Evolutionary conservation across 2,329 filamentous ascomycete species (phyloP).

Genomic region (Ceratocystis lukuohia): DNA sequence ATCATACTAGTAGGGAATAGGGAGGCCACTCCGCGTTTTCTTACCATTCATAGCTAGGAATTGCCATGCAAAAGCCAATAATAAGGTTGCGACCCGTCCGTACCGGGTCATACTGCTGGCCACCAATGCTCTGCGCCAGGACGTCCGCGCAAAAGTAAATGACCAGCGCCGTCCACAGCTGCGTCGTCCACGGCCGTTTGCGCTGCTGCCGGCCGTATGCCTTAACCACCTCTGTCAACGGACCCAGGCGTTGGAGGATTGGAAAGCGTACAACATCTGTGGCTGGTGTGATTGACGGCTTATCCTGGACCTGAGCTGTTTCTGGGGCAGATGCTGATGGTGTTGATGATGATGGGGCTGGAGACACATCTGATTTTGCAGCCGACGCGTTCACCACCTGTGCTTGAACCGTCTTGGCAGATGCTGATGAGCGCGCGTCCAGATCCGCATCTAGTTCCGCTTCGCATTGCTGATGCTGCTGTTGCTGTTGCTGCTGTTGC

Average conservation of each 20-base stretch:
- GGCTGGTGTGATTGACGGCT: neutral
- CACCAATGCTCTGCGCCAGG: constrained; percentile 57
- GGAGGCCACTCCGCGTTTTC: constrained; percentile 21
- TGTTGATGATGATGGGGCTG: neutral
- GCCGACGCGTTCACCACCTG: neutral
- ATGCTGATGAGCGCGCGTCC: neutral
- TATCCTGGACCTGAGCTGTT: neutral
- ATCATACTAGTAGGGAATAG: neutral
- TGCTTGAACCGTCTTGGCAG: neutral
- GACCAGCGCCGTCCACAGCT: constrained; percentile 59
- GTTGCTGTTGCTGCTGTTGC: neutral
- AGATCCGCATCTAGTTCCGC: neutral
- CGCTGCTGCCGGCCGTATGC: constrained; percentile 60
- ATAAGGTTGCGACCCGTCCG: constrained; percentile 58
- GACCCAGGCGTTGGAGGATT: constrained; percentile 45
- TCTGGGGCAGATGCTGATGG: neutral
- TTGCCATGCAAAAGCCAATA: constrained; percentile 53
- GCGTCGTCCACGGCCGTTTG: constrained; percentile 62
- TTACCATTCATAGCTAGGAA: constrained; percentile 70
- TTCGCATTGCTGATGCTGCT: neutral
- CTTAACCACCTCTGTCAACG: constrained; percentile 38
- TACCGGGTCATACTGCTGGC: constrained; percentile 50
- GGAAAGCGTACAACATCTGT: constrained; percentile 20
- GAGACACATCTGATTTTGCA: neutral
- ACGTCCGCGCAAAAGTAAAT: constrained; percentile 71